Evolutionary conservation across 768 basidiomycete genomes (phyloP).

Genomic region (Gyrodon lividus): DNA sequence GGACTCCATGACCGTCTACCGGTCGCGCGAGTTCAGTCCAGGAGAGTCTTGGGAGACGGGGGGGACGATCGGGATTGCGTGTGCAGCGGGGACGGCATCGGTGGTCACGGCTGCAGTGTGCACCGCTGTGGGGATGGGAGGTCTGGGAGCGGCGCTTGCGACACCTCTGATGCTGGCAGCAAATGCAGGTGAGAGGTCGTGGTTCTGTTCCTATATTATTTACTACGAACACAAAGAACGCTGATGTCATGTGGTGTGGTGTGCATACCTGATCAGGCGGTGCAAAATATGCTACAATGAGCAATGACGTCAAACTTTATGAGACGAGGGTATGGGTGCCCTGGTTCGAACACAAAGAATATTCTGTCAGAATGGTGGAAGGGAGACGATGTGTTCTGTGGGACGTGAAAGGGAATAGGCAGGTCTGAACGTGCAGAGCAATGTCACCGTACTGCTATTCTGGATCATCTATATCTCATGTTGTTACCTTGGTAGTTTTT

Average conservation of each 20-base stretch:
- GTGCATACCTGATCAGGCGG: slow-evolving; percentile 1
- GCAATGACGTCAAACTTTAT: slow-evolving; percentile 8
- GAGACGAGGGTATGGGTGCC: slow-evolving; percentile 23
- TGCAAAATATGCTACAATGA: slow-evolving; percentile 3
- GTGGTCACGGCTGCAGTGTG: slow-evolving; percentile 13
- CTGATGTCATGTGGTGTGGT: too few relatives aligned
- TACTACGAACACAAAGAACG: too few relatives aligned
- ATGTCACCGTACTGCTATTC: too few relatives aligned
- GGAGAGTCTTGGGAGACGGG: slow-evolving; percentile 21
- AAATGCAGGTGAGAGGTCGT: slow-evolving; percentile 4
- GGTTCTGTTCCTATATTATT: too few relatives aligned
- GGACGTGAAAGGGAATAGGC: slow-evolving; percentile 16
- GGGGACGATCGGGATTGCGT: slow-evolving; percentile 13
- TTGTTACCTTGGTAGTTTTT: too few relatives aligned
- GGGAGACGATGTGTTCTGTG: slow-evolving; percentile 10
- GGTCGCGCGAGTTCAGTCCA: slow-evolving; percentile 12
- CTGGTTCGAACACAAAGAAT: slow-evolving; percentile 19
- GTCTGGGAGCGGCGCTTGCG: neutral
- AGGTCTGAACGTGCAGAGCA: neutral
- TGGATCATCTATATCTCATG: too few relatives aligned
- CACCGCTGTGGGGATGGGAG: neutral
- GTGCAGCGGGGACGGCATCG: slow-evolving; percentile 19
- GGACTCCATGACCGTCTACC: slow-evolving; percentile 7
- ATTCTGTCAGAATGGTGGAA: slow-evolving; percentile 15
- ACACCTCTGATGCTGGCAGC: slow-evolving; percentile 12